Evolutionary conservation across 2,329 filamentous ascomycete species (phyloP).

Genomic region (Calycina herbarum): DNA sequence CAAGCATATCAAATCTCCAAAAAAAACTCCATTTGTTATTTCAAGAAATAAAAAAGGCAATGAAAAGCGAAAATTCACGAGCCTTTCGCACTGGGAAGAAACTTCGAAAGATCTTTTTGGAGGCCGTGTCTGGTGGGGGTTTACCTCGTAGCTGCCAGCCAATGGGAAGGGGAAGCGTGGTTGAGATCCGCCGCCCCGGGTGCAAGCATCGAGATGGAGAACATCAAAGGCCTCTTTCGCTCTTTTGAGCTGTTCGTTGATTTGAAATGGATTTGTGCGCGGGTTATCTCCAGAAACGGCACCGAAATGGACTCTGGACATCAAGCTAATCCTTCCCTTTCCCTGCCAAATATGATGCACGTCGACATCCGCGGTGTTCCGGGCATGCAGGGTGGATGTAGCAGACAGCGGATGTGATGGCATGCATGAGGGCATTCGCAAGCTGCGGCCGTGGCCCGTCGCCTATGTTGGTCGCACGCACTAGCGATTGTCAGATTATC

Average conservation of each 20-base stretch:
- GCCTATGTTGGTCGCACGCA: neutral
- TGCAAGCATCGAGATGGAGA: neutral
- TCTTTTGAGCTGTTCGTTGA: neutral
- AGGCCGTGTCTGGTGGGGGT: too few species aligned
- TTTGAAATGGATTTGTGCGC: neutral
- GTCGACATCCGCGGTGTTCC: conserved; percentile 6
- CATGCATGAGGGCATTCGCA: conserved; percentile 4
- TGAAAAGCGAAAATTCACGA: too few species aligned
- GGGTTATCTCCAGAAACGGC: neutral
- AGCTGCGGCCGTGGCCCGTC: neutral
- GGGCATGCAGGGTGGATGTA: neutral
- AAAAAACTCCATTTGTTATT: too few species aligned
- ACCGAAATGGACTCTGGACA: neutral
- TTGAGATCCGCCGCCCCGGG: neutral
- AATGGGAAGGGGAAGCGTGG: neutral
- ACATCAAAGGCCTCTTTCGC: neutral
- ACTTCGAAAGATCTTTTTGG: too few species aligned
- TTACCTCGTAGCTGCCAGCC: neutral
- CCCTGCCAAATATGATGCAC: neutral
- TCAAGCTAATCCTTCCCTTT: neutral
- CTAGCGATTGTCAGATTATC: neutral
- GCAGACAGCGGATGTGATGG: conserved; percentile 5
- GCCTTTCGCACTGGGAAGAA: too few species aligned
- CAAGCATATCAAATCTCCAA: too few species aligned
- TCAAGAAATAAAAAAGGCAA: too few species aligned